A percentile compares a stretch with the other conserved stretches of the same genome.
phyloP scores from a whole-genome alignment of 352 stramenopile genomes.

The Thalassiosira exigua region DNA sequence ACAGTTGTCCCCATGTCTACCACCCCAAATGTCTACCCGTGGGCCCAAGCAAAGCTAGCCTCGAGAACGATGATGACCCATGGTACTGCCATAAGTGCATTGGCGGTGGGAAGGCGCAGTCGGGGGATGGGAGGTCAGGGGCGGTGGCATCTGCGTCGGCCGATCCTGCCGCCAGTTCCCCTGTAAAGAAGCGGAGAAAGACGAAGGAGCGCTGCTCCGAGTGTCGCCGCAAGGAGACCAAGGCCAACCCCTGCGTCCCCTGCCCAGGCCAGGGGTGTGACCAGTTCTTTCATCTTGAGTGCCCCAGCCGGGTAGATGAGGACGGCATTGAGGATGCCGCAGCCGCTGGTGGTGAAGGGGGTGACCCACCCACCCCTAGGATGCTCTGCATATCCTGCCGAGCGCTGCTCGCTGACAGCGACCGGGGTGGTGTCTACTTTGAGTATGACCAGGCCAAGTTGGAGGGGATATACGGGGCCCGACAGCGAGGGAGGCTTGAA shows the following conservation, averaged over 20 bases:
- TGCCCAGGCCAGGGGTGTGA: constrained; percentile 32
- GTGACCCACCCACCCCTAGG: constrained; percentile 5
- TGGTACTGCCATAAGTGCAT: constrained; percentile 81
- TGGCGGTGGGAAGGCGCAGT: constrained; percentile 31
- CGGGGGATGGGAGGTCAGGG: no score
- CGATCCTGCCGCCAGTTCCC: no score
- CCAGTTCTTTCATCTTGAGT: constrained; percentile 31
- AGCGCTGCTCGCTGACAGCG: background rate
- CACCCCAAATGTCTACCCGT: constrained; percentile 70
- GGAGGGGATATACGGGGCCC: no score
- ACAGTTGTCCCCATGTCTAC: constrained; percentile 80
- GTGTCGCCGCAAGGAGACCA: constrained; percentile 31
- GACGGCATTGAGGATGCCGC: background rate
- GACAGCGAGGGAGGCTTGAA: no score
- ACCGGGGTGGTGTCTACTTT: constrained; percentile 19
- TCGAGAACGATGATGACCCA: constrained; percentile 78
- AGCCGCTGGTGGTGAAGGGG: constrained; percentile 9
- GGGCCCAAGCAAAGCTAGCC: constrained; percentile 46
- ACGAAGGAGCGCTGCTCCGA: constrained; percentile 30
- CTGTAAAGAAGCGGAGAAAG: no score
- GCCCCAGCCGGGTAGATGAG: constrained; percentile 11
- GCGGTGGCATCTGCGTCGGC: no score
- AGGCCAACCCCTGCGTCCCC: constrained; percentile 22
- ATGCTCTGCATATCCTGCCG: constrained; percentile 20
- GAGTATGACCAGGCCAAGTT: constrained; percentile 14